Evolutionary conservation across 208 protist species (phyloP), one percentile per base, ranked within the genome.

Genomic region (Trypanosoma cruzi): DNA sequence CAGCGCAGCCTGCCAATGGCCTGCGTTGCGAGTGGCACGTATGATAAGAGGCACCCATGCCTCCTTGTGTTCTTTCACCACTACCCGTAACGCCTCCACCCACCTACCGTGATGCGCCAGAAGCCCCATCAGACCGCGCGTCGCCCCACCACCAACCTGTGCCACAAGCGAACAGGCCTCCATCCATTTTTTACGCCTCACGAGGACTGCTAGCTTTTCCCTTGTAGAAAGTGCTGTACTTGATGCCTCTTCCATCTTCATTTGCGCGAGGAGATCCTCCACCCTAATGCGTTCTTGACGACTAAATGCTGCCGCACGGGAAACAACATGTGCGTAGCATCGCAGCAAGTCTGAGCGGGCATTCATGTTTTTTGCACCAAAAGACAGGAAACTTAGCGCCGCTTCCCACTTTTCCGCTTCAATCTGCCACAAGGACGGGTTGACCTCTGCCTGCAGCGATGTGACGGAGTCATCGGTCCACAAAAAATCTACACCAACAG

Each of bases 21-120:
- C 53, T 4, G 60, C 53, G 16, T 40, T 10, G 32, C 68, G 57
- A 22, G 68, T 57, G 28, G 58, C 68, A 14, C 68, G 55, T 16
- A 73, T 28, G 31, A 73, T 40, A 11, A 71, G 36, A 7, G 55
- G 37, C 34, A 37, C 36, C 22, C 55, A 53, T 28, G 31, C 36
- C 36, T 29, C 40, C 42, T 28, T 71, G 31, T 54, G 65, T 16
- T 50, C 14, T 32, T 8, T 13, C 18, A 34, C 65, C 53, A 71
- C 54, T 40, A 63, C 6, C 32, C 34, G 52, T 4, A 54, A 28
- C 16, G 65, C 37, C 55, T 71, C 65, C 46, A 7, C 40, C 64
- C 64, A 70, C 54, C 55, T 70, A 7, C 64, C 64, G 55, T 48
- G 31, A 6, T 62, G n/a, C 16, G 64, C 64, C 20, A 70, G 40